A percentile compares a stretch with the other conserved stretches of the same genome.
Evolutionary conservation across 805 yeast species (phyloP).

Genomic region (Starmerella stigmatis): DNA sequence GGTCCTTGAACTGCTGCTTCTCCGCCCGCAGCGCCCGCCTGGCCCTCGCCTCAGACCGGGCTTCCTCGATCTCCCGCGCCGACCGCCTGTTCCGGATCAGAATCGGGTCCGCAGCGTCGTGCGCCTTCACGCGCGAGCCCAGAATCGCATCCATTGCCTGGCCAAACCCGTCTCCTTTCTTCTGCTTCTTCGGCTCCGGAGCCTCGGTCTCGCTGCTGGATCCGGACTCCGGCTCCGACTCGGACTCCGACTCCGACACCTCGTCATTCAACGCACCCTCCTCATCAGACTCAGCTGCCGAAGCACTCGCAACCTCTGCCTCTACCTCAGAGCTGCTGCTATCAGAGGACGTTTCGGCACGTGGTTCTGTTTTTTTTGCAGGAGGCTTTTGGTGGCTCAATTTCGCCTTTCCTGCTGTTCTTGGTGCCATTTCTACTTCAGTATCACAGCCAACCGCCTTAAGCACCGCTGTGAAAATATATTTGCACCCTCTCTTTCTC

Average conservation of each 20-base stretch:
- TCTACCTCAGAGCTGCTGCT: slow-evolving; percentile 1
- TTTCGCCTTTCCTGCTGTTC: slow-evolving; percentile 8
- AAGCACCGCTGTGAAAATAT: neutral
- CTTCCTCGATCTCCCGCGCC: slow-evolving; percentile 64
- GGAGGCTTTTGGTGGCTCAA: slow-evolving; percentile 2
- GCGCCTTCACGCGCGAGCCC: slow-evolving; percentile 77
- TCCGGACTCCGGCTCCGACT: no score
- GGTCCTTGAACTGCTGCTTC: slow-evolving; percentile 54
- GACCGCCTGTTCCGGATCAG: slow-evolving; percentile 69
- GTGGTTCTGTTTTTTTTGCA: neutral
- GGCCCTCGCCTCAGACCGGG: slow-evolving; percentile 76
- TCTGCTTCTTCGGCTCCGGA: slow-evolving; percentile 1
- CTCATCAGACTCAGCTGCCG: no score
- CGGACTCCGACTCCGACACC: neutral
- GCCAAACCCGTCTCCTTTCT: slow-evolving; percentile 42
- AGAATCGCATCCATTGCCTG: slow-evolving; percentile 74
- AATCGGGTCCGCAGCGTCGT: slow-evolving; percentile 81
- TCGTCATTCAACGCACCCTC: no score
- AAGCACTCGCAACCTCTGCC: no score
- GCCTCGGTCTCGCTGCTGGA: slow-evolving; percentile 8
- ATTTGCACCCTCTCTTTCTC: neutral
- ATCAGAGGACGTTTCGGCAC: neutral
- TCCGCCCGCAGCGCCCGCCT: slow-evolving; percentile 58
- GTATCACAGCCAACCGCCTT: neutral
- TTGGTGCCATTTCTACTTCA: neutral